Base-by-base conservation (phyloP, 805 yeast genomes). In the Blastobotrys attinorum region DNA sequence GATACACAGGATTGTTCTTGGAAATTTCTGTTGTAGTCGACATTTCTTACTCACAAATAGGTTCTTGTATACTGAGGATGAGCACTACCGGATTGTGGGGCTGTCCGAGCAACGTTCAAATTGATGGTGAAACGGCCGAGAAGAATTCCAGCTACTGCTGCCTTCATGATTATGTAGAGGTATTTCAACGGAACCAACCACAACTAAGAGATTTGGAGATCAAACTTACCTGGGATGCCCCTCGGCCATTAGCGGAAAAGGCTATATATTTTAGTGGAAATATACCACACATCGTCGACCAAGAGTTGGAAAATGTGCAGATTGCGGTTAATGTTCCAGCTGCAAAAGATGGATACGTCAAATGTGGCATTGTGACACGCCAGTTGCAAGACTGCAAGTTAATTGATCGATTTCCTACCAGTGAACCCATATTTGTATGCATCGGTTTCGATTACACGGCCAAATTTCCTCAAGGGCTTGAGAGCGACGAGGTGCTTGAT, bases 121-220 rank as follows among this genome's bases (percentile, higher is more conserved):
- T 25, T 7, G 29, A 25, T 11, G n/a, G n/a, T n/a, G n/a, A n/a
- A n/a, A 8, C 29, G 7, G 29, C 29, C 11, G 29, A 8, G 7
- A 8, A 7, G 11, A 25, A 25, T 11, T n/a, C n/a, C n/a, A n/a
- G n/a, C n/a, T n/a, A n/a, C n/a, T n/a, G n/a, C n/a, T n/a, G n/a
- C n/a, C n/a, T n/a, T n/a, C n/a, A n/a, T n/a, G 29, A 25, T 11
- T 25, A 11, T 17, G 20, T 22, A 3, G 31, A 23, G 10, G 17
- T 37, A 10, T 37, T 22, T 23, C 31, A 15, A 22, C 27, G 31
- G 11, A n/a, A 16, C 18, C 13, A 8, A 4, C 13, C 42, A 3
- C 5, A 16, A 13, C 27, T 16, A 18, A 13, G 42, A 29, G 36
- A 39, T n/a, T 22, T 39, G 22, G 36, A 39, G 6, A 32, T 31